Conservation (phyloP, 306 rosid genomes). For the Medicago arabica region DNA sequence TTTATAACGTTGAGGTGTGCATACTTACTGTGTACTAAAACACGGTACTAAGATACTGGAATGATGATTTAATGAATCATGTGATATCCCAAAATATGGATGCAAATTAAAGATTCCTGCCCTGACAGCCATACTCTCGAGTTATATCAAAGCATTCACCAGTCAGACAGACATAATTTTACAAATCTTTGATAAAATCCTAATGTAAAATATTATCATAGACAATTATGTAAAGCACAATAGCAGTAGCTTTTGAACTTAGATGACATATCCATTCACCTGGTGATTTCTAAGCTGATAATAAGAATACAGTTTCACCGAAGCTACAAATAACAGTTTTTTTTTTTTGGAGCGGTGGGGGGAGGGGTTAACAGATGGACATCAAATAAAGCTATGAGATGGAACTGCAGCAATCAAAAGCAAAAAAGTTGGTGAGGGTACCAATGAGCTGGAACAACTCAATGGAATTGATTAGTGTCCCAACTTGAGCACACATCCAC, state of each 20-base stretch:
- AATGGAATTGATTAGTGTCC: slow-evolving; percentile 53
- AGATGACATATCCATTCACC: slow-evolving; percentile 43
- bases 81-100: background rate
- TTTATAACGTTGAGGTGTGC: no score
- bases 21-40: no score
- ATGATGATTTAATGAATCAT: background rate
- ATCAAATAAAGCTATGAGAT: slow-evolving; percentile 41
- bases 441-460: slow-evolving; percentile 42
- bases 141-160: slow-evolving; percentile 1
- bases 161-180: background rate
- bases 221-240: slow-evolving; percentile 30
- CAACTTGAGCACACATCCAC: slow-evolving; percentile 47
- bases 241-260: slow-evolving; percentile 24
- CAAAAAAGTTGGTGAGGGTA: slow-evolving; percentile 32
- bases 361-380: slow-evolving; percentile 15
- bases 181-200: background rate
- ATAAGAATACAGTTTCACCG: slow-evolving; percentile 40
- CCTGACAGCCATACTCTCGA: background rate
- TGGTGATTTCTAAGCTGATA: slow-evolving; percentile 39
- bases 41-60: no score
- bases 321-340: slow-evolving; percentile 41
- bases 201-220: slow-evolving; percentile 17
- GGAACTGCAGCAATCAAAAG: slow-evolving; percentile 40
- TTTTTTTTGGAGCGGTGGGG: slow-evolving; percentile 31
- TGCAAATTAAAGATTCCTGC: background rate